phyloP scores from a whole-genome alignment of 1,139 yeast species.

The Candida tetrigidarum region DNA sequence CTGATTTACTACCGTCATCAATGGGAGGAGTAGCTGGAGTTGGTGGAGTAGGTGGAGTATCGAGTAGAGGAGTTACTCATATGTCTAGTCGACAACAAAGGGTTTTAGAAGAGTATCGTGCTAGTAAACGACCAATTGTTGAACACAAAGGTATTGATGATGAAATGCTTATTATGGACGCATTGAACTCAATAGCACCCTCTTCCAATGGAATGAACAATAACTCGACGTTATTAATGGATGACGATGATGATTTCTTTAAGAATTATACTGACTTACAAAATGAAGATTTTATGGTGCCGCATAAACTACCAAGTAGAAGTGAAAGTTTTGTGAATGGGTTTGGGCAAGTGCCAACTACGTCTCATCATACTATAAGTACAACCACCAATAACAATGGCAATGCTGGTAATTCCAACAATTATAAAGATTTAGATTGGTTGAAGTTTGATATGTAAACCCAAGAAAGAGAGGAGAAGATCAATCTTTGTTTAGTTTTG shows the following conservation, averaged over 20 bases:
- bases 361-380: neutral
- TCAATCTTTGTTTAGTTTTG: neutral
- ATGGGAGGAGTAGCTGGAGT: no score
- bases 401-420: constrained; percentile 6
- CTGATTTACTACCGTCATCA: constrained; percentile 23
- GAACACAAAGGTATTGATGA: constrained; percentile 20
- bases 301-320: neutral
- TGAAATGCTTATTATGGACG: constrained; percentile 17
- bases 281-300: constrained; percentile 12
- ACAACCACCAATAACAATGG: neutral
- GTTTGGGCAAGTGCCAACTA: constrained; percentile 6
- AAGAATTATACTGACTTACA: constrained; percentile 15
- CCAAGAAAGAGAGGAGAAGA: neutral
- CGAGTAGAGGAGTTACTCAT: constrained; percentile 1
- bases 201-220: neutral
- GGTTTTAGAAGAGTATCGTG: constrained; percentile 18
- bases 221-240: constrained; percentile 5
- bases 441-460: constrained; percentile 45
- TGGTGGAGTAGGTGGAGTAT: neutral
- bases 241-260: constrained; percentile 17
- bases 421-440: constrained; percentile 46
- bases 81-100: constrained; percentile 9
- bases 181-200: constrained; percentile 3
- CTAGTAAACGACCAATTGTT: constrained; percentile 17
- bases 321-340: constrained; percentile 1